phyloP scores from a whole-genome alignment of 164 flowering plant genomes.

The Nymphaea colorata region DNA sequence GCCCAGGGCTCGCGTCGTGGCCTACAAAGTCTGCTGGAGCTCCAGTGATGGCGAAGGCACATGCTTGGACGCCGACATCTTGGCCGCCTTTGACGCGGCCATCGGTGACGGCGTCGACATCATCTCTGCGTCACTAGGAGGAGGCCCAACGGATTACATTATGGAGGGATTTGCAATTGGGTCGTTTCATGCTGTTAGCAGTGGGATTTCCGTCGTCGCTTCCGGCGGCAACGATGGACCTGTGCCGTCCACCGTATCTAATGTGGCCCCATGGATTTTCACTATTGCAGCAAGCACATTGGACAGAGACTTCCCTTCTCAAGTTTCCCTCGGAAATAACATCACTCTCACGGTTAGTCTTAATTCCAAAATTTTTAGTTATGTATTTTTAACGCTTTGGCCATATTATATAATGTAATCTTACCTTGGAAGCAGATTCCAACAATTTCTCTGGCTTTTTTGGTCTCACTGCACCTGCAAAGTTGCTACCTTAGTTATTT shows the following conservation, averaged over 20 bases:
- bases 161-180: background rate
- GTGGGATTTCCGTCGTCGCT: background rate
- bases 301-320: slow-evolving; percentile 5
- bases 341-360: background rate
- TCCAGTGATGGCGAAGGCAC: background rate
- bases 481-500: background rate
- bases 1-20: slow-evolving; percentile 12
- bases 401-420: no score
- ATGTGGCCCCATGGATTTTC: slow-evolving; percentile 7
- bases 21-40: slow-evolving; percentile 2
- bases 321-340: background rate
- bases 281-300: slow-evolving; percentile 6
- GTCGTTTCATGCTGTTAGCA: slow-evolving; percentile 3
- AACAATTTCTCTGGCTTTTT: no score
- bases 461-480: background rate
- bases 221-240: slow-evolving; percentile 7
- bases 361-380: background rate
- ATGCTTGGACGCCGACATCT: slow-evolving; percentile 3
- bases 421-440: no score
- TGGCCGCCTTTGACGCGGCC: slow-evolving; percentile 6
- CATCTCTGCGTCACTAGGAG: slow-evolving; percentile 1
- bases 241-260: background rate
- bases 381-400: no score
- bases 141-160: background rate
- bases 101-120: slow-evolving; percentile 7